Base-by-base conservation (phyloP, 768 basidiomycete genomes). In the Pulveroboletus sp. region DNA sequence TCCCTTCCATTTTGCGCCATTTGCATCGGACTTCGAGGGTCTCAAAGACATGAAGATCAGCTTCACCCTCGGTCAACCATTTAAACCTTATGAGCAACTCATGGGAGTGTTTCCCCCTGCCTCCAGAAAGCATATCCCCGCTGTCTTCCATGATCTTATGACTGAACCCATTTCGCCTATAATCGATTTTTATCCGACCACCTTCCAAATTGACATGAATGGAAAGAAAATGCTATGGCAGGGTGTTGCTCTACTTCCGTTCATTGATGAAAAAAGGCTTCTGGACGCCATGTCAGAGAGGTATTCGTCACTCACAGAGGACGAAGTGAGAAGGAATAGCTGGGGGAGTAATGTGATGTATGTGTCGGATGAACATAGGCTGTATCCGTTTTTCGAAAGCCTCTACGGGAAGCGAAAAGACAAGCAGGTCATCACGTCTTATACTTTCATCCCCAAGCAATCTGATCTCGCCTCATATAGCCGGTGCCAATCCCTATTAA, bases 181-280 rank as follows among this genome's bases (percentile, higher is more conserved):
- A 68, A 81, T 92, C 52, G 94, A 98, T 62, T 98, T 97, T 73
- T 98, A 98, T 69, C 95, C 95, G 0, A 55, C 76, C 0, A 81
- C 86, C 14, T 99, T 99, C 67, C 83, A 94, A 59, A 86, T 98
- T 62, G 96, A 99, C 69, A 99, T 99, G 96, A 99, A 99, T 63
- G 96, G 96, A 51, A 98, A 98, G 73, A 90, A 89, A 71, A 97
- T 98, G 94, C 78, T 89, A 7, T 99, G 96, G 96, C 95, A 99
- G 69, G 96, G 96, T 47, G 93, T 99, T 49, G 94, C 96, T 0
- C 74, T 99, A 8, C 74, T 99, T 18, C 94, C 96, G 0, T 99
- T 98, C 74, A 98, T 99, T 55, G 90, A 98, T 63, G 77, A 85
- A 65, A 78, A 77, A 48, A 80, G 93, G 31, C 71, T 99, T 24